Evolutionary conservation across 352 stramenopile species (phyloP), one percentile per base, ranked within the genome.

Genomic region (Pythium oligandrum): DNA sequence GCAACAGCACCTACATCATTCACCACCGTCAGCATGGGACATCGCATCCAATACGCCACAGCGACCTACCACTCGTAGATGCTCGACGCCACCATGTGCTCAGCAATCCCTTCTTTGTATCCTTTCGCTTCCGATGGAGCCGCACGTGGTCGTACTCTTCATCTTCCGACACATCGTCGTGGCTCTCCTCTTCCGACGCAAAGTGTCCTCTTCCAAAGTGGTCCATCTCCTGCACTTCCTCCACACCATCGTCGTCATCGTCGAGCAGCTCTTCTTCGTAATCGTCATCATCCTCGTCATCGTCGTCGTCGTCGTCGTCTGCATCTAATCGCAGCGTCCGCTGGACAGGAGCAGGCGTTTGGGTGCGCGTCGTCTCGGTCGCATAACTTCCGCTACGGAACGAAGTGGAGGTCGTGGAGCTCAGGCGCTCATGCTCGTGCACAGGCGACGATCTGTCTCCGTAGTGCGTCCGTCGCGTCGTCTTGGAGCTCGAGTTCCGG

Each of bases 261-360:
- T 70, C 60, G 10, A 70, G 39, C 3, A 64, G 36, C 34, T 57
- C 53, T 17, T 69, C 55, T 57, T 73, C 58, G 11, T 73, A 26
- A 26, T 26, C 17, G 17, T 26, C 17, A 26, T 0, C 0, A 26
- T 26, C 57, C n/a, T 77, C 66, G 8, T 78, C 70, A 0, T 76
- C 71, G 0, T 76, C 72, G 26, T 70, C 62, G 3, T 76, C 71
- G 8, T 80, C 44, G 8, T 73, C 75, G 6, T 64, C 70, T 26
- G 68, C 66, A 9, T 64, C 64, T 59, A 83, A 65, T 43, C 70
- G 59, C n/a, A 90, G 64, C 51, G 73, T 86, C 34, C 77, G 71
- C 44, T 86, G 79, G 46, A 90, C 73, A 0, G 75, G 72, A 36
- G 75, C 67, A 8, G 79, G 75, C 30, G 79, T 87, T 34, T 62